Evolutionary conservation across 768 basidiomycete genomes (phyloP).

Genomic region (Stropharia rugosoannulata): DNA sequence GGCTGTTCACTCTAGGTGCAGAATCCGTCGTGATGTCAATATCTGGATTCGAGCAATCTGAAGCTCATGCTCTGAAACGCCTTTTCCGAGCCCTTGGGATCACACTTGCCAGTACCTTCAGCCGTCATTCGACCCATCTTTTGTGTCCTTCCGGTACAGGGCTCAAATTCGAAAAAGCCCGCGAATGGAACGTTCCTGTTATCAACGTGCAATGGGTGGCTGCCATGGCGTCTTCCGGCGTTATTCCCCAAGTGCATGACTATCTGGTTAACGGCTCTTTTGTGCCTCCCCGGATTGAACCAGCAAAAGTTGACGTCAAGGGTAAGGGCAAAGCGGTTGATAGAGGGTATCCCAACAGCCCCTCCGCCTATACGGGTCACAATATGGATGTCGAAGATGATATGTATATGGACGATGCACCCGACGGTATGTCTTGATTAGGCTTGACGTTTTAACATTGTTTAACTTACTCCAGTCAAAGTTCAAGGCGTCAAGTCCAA

Average conservation of each 20-base stretch:
- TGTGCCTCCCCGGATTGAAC: slow-evolving; percentile 2
- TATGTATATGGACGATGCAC: slow-evolving; percentile 40
- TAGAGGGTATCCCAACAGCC: slow-evolving; percentile 10
- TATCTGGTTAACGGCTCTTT: slow-evolving; percentile 28
- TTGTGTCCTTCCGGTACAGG: slow-evolving; percentile 73
- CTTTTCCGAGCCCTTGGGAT: slow-evolving; percentile 69
- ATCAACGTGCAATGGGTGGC: slow-evolving; percentile 71
- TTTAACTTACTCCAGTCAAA: slow-evolving; percentile 6
- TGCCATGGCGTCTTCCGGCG: slow-evolving; percentile 52
- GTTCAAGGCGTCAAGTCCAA: background rate
- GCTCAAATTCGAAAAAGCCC: slow-evolving; percentile 75
- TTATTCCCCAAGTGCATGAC: slow-evolving; percentile 34
- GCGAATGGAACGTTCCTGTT: slow-evolving; percentile 77
- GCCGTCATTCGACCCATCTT: slow-evolving; percentile 72
- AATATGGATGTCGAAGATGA: slow-evolving; percentile 22
- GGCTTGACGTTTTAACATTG: background rate
- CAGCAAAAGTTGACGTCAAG: slow-evolving; percentile 18
- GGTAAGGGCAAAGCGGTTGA: slow-evolving; percentile 27
- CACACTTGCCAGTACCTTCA: slow-evolving; percentile 55
- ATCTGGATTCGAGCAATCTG: slow-evolving; percentile 74
- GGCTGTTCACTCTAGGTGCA: slow-evolving; percentile 38
- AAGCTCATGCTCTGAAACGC: slow-evolving; percentile 63
- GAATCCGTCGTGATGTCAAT: slow-evolving; percentile 60
- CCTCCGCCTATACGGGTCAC: background rate
- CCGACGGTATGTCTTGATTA: slow-evolving; percentile 35